phyloP scores from a whole-genome alignment of 305 asterid genomes.

The Plantago rigida region DNA sequence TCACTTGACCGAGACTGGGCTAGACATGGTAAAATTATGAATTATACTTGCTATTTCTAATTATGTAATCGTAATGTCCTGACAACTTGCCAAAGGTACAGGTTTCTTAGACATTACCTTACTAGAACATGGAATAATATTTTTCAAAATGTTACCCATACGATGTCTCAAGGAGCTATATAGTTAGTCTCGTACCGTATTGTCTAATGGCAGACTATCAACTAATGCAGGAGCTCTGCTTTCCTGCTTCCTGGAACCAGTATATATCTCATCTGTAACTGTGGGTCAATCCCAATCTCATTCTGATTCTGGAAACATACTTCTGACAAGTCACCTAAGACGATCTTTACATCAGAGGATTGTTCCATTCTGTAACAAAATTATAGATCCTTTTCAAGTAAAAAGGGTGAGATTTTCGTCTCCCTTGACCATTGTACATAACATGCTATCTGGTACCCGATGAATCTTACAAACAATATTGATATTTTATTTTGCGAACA shows the following conservation, averaged over 20 bases:
- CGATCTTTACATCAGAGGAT: constrained; percentile 56
- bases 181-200: constrained; percentile 5
- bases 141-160: neutral
- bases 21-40: constrained; percentile 11
- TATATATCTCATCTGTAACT: constrained; percentile 61
- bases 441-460: constrained; percentile 4
- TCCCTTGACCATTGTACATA: constrained; percentile 17
- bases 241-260: constrained; percentile 67
- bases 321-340: constrained; percentile 32
- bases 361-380: constrained; percentile 43
- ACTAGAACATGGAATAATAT: constrained; percentile 19
- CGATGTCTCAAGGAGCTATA: constrained; percentile 8
- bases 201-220: constrained; percentile 9
- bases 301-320: constrained; percentile 28
- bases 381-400: constrained; percentile 57
- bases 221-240: constrained; percentile 69
- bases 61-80: neutral
- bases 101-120: constrained; percentile 2
- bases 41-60: constrained; percentile 1
- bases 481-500: constrained; percentile 28
- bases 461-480: constrained; percentile 8
- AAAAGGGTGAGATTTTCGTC: constrained; percentile 42
- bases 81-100: neutral
- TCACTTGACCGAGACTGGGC: constrained; percentile 1
- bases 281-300: constrained; percentile 55